These are phyloP conservation scores for Ligustrum vulgare DNA, from an alignment of 257 asterid species.

Conservation along the genomic window DNA sequence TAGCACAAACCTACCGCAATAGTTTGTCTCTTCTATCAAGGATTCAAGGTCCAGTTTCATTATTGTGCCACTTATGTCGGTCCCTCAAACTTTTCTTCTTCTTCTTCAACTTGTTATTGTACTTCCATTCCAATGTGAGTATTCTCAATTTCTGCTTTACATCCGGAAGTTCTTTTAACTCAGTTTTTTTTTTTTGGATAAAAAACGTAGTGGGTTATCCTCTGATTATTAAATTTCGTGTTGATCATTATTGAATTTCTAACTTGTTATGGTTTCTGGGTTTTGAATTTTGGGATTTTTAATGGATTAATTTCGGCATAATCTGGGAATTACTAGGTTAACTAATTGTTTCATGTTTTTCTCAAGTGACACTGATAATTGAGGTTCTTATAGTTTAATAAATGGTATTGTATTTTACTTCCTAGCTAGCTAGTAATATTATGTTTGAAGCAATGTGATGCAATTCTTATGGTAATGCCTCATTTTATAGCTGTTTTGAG, in stretches of 20 bases:
- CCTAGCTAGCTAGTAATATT: background rate
- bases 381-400: background rate
- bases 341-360: background rate
- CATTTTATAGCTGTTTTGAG: no score
- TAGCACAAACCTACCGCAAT: background rate
- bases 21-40: background rate
- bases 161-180: background rate
- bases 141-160: background rate
- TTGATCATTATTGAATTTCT: background rate
- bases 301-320: background rate
- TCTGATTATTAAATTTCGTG: background rate
- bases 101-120: background rate
- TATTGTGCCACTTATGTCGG: background rate
- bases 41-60: background rate
- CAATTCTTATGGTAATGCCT: background rate
- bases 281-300: background rate
- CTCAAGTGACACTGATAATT: background rate
- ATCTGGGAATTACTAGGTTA: background rate
- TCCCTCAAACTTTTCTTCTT: background rate
- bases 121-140: background rate
- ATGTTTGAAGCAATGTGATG: background rate
- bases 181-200: background rate
- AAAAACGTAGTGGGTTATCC: background rate
- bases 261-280: background rate
- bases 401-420: background rate